phyloP scores from a whole-genome alignment of 768 basidiomycete species.

The Pisolithus tinctorius region DNA sequence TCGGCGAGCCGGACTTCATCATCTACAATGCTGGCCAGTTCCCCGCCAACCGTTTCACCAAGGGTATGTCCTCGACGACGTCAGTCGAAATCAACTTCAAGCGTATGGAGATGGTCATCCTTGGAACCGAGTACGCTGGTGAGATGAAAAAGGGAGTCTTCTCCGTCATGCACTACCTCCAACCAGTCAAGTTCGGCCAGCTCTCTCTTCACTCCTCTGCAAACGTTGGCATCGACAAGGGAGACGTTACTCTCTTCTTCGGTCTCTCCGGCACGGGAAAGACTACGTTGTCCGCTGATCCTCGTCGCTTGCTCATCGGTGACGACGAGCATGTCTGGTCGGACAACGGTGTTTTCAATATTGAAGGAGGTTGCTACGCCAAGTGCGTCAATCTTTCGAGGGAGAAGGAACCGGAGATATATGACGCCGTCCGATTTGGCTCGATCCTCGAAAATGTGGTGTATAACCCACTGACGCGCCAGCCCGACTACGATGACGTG shows the following conservation, averaged over 20 bases:
- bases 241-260: slow-evolving; percentile 97
- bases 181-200: slow-evolving; percentile 97
- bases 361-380: slow-evolving; percentile 99
- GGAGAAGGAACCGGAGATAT: slow-evolving; percentile 98
- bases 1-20: slow-evolving; percentile 98
- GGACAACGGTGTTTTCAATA: slow-evolving; percentile 98
- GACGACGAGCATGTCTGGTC: slow-evolving; percentile 99
- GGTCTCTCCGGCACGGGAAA: slow-evolving; percentile 98
- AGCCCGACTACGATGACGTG: slow-evolving; percentile 92
- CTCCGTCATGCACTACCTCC: slow-evolving; percentile 99
- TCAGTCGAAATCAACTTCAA: slow-evolving; percentile 99
- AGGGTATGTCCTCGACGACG: slow-evolving; percentile 98
- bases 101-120: slow-evolving; percentile 99
- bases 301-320: slow-evolving; percentile 88
- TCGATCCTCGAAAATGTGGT: slow-evolving; percentile 99
- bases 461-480: slow-evolving; percentile 77
- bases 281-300: slow-evolving; percentile 97
- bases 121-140: slow-evolving; percentile 95
- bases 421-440: slow-evolving; percentile 89
- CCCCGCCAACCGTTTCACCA: slow-evolving; percentile 99
- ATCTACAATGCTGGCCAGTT: slow-evolving; percentile 99
- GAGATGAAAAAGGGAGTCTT: slow-evolving; percentile 99
- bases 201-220: slow-evolving; percentile 97
- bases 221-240: slow-evolving; percentile 84
- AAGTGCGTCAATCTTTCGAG: slow-evolving; percentile 95